Conservation (phyloP, 148 eudicot species). For the Limonium bicolor region DNA sequence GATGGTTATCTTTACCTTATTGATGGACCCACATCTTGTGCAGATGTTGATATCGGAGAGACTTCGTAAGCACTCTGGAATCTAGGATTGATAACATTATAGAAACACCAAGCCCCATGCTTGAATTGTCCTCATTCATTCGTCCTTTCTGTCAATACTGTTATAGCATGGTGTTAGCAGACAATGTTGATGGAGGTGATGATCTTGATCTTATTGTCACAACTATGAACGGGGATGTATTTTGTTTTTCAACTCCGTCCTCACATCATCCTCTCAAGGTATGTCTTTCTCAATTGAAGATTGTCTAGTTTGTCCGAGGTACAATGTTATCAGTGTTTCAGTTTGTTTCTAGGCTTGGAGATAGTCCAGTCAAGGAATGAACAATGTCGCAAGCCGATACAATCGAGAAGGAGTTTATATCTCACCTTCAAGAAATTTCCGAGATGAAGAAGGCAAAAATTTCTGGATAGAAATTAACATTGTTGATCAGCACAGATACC, state of each 20-base stretch:
- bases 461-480: slow-evolving; percentile 93
- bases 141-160: slow-evolving; percentile 29
- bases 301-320: too few species aligned
- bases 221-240: slow-evolving; percentile 98
- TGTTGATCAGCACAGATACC: slow-evolving; percentile 66
- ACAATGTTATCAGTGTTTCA: too few species aligned
- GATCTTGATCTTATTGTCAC: slow-evolving; percentile 98
- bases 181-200: slow-evolving; percentile 97
- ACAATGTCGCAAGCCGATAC: slow-evolving; percentile 55
- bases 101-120: too few species aligned
- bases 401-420: slow-evolving; percentile 84
- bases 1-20: slow-evolving; percentile 96
- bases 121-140: not conserved
- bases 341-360: slow-evolving; percentile 75
- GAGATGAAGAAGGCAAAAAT: slow-evolving; percentile 91
- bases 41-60: slow-evolving; percentile 98
- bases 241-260: slow-evolving; percentile 93
- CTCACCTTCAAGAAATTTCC: slow-evolving; percentile 68
- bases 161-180: slow-evolving; percentile 98
- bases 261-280: slow-evolving; percentile 95
- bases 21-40: slow-evolving; percentile 93
- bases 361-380: slow-evolving; percentile 70
- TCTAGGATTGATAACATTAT: not conserved
- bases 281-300: not conserved
- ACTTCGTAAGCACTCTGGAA: slow-evolving; percentile 59